These are phyloP conservation scores for Aspergillus hancockii DNA, from an alignment of 495 filamentous ascomycete genomes.

Conservation along the genomic window DNA sequence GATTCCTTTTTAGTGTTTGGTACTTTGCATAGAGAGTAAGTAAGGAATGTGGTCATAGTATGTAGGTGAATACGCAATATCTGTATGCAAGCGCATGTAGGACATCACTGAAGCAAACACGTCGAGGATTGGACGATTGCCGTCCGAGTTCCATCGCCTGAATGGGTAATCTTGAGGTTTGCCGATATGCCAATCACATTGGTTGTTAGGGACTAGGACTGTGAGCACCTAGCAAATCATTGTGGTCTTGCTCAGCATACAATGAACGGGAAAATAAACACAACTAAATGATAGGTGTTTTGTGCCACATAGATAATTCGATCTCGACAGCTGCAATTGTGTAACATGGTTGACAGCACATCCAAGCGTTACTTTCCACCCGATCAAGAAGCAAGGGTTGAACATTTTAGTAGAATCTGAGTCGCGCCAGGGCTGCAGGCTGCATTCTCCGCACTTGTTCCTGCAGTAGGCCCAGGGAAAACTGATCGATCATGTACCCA, in stretches of 20 bases:
- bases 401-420: constrained; percentile 1
- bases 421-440: constrained; percentile 12
- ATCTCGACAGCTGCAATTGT: constrained; percentile 18
- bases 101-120: no score
- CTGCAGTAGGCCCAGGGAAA: constrained; percentile 46
- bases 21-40: not conserved
- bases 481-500: constrained; percentile 23
- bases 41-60: constrained; percentile 1
- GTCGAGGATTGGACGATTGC: not conserved
- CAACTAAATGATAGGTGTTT: not conserved
- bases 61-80: not conserved
- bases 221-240: not conserved
- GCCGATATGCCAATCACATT: not conserved
- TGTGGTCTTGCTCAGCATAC: not conserved
- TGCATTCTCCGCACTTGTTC: constrained; percentile 38
- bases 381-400: constrained; percentile 18
- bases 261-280: not conserved
- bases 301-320: constrained; percentile 7
- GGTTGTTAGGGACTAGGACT: not conserved
- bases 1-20: not conserved
- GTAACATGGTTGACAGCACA: not conserved
- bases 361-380: constrained; percentile 1
- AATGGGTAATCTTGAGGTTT: not conserved
- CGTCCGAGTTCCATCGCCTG: not conserved
- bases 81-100: not conserved